These are phyloP conservation scores for Diplosphaera chodatii DNA, from an alignment of 139 green algal species.

Conservation along the genomic window DNA sequence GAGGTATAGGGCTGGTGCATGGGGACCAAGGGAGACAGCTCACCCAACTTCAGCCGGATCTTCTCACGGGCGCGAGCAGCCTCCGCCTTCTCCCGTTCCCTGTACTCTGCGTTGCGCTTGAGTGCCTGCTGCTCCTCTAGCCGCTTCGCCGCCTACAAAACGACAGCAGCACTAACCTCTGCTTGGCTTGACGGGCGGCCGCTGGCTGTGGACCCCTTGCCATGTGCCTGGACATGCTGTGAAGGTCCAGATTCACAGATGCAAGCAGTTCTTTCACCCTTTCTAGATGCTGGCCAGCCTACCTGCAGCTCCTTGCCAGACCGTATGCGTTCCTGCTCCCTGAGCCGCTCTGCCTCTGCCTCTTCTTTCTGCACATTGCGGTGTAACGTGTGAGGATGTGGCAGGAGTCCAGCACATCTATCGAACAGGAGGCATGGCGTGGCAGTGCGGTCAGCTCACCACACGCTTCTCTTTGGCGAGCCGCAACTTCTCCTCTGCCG, in stretches of 20 bases:
- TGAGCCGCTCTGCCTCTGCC: slow-evolving; percentile 56
- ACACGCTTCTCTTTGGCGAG: slow-evolving; percentile 61
- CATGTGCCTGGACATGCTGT: no score
- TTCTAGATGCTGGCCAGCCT: no score
- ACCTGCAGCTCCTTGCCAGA: slow-evolving; percentile 55
- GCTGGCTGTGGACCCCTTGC: no score
- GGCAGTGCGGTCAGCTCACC: slow-evolving; percentile 5
- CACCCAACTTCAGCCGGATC: slow-evolving; percentile 65
- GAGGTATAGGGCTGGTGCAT: no score
- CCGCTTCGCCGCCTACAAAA: slow-evolving; percentile 43
- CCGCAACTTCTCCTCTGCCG: slow-evolving; percentile 57
- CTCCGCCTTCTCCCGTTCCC: slow-evolving; percentile 61
- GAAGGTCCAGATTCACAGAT: no score
- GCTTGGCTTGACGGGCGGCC: no score
- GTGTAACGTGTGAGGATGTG: no score
- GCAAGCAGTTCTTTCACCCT: no score
- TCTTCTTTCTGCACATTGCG: slow-evolving; percentile 64
- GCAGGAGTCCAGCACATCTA: no score
- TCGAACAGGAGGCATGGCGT: no score
- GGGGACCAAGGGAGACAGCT: background rate
- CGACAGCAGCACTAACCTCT: no score
- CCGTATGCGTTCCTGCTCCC: slow-evolving; percentile 54
- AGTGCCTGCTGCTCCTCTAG: slow-evolving; percentile 71
- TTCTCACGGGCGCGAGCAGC: slow-evolving; percentile 49
- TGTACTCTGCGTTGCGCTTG: slow-evolving; percentile 63